These are phyloP conservation scores for Pseudomassariella vexata DNA, from an alignment of 2,329 filamentous ascomycete species.

Conservation along the genomic window DNA sequence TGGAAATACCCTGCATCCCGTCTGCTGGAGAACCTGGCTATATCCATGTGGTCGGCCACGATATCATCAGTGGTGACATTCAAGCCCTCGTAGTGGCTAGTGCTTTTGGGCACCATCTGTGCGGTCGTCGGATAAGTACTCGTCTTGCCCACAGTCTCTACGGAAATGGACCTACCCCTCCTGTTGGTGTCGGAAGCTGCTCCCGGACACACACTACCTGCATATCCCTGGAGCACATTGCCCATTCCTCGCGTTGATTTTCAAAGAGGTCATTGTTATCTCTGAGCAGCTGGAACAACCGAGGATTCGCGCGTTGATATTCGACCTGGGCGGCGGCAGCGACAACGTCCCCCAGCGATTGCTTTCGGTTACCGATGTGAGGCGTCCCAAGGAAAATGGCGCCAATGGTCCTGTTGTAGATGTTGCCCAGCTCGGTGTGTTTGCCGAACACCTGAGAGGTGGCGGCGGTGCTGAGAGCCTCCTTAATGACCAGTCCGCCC, in stretches of 20 bases:
- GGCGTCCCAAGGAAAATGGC: constrained; percentile 9
- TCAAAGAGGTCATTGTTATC: constrained; percentile 3
- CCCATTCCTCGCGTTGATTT: constrained; percentile 5
- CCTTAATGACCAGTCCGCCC: constrained; percentile 8
- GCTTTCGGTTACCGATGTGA: constrained; percentile 2
- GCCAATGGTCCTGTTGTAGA: constrained; percentile 6
- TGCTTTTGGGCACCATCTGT: constrained; percentile 3
- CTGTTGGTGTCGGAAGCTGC: background rate
- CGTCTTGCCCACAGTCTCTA: background rate
- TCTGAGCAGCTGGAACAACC: constrained; percentile 2
- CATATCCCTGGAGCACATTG: constrained; percentile 6
- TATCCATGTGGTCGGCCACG: constrained; percentile 3
- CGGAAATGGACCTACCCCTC: background rate
- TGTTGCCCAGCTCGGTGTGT: constrained; percentile 5
- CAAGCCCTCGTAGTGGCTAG: constrained; percentile 6
- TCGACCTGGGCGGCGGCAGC: constrained; percentile 2
- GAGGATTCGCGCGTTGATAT: constrained; percentile 1
- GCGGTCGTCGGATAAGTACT: too few species aligned
- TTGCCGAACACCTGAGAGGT: constrained; percentile 7
- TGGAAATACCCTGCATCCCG: constrained; percentile 7
- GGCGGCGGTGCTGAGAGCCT: constrained; percentile 6
- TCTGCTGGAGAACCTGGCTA: constrained; percentile 5
- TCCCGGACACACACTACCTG: constrained; percentile 7
- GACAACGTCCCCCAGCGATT: constrained; percentile 4
- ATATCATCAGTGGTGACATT: constrained; percentile 8